Conservation (phyloP, 371 early-diverging fungal species). For the Sporodiniella umbellata region DNA sequence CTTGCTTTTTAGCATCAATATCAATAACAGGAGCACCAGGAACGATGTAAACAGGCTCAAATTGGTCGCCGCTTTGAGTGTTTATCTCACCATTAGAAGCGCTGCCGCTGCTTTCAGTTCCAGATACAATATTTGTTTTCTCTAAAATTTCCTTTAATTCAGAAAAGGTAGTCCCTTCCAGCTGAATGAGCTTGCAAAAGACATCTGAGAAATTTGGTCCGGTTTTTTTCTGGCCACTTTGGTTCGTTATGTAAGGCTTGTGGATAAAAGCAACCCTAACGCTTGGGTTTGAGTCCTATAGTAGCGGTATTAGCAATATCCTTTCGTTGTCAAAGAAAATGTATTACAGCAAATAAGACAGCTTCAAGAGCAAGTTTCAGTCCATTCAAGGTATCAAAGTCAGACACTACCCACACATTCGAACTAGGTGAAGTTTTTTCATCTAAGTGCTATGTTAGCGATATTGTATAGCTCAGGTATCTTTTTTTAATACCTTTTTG, state of each 20-base stretch:
- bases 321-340: no score
- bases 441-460: no score
- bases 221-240: neutral
- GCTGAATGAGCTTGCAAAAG: conserved; percentile 3
- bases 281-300: conserved; percentile 22
- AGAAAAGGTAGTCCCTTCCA: neutral
- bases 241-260: neutral
- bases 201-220: conserved; percentile 10
- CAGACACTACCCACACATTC: conserved; percentile 51
- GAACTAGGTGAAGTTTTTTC: conserved; percentile 13
- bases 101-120: neutral
- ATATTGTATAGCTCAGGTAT: conserved; percentile 13
- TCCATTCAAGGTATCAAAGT: conserved; percentile 54
- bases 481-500: conserved; percentile 19
- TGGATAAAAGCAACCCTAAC: conserved; percentile 54
- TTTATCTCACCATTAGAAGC: neutral
- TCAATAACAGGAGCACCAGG: conserved; percentile 40
- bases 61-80: neutral
- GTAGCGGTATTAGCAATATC: no score
- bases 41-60: conserved; percentile 13
- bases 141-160: neutral
- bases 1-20: conserved; percentile 9
- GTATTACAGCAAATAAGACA: conserved; percentile 33
- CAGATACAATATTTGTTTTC: neutral
- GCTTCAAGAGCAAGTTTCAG: conserved; percentile 48